These are phyloP conservation scores for Cyberlindnera misumaiensis DNA, from an alignment of 805 yeast genomes.

Conservation along the genomic window DNA sequence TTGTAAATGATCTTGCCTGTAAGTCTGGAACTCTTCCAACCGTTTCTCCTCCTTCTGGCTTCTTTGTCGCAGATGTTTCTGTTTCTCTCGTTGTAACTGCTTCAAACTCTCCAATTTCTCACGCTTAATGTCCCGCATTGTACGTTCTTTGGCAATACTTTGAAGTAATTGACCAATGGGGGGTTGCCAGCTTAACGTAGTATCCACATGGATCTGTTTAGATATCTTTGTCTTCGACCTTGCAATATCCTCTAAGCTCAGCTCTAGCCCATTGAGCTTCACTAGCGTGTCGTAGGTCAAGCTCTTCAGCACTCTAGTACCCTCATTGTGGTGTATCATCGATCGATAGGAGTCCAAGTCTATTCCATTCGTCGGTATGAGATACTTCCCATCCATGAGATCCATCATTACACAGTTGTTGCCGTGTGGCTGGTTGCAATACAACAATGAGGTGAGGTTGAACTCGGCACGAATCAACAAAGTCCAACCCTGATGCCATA, in stretches of 20 bases:
- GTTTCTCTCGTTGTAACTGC: slow-evolving; percentile 6
- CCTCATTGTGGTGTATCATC: not conserved
- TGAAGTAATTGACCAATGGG: slow-evolving; percentile 4
- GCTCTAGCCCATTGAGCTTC: slow-evolving; percentile 33
- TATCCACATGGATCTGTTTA: slow-evolving; percentile 1
- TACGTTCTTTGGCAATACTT: slow-evolving; percentile 4
- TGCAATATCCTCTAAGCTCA: slow-evolving; percentile 29
- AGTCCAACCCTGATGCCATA: slow-evolving; percentile 4
- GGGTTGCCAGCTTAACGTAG: slow-evolving; percentile 1
- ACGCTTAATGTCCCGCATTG: not conserved
- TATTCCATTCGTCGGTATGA: slow-evolving; percentile 8
- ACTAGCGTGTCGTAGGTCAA: slow-evolving; percentile 34
- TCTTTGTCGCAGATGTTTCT: slow-evolving; percentile 5
- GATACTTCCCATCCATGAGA: slow-evolving; percentile 11
- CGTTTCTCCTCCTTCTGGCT: not conserved
- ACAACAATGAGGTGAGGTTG: slow-evolving; percentile 6
- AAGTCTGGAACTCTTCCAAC: not conserved
- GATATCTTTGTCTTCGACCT: slow-evolving; percentile 16
- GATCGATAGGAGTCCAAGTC: slow-evolving; percentile 9
- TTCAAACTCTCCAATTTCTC: slow-evolving; percentile 10
- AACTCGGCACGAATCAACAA: slow-evolving; percentile 4
- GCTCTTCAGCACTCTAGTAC: slow-evolving; percentile 1
- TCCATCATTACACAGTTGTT: slow-evolving; percentile 8
- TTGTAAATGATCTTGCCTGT: slow-evolving; percentile 14
- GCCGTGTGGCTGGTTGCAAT: slow-evolving; percentile 1